Conservation (phyloP, 2,329 filamentous ascomycete species). For the Hirsutella thompsonii region DNA sequence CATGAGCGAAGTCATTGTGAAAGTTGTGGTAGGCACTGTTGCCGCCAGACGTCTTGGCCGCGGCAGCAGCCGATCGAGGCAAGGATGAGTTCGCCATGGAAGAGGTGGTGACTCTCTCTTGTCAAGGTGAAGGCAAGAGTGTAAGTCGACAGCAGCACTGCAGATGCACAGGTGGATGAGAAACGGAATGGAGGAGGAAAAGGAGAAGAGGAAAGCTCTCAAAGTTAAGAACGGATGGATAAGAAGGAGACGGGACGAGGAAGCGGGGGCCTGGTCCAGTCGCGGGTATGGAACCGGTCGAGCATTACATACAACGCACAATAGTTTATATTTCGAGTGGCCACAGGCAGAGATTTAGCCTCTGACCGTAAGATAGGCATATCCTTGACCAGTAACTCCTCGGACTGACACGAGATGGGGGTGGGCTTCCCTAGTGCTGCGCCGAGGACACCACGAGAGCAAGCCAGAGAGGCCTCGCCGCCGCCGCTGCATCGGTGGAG, state of each 20-base stretch:
- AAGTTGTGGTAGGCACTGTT: conserved; percentile 67
- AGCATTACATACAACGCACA: too few relatives aligned
- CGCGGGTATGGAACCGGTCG: too few relatives aligned
- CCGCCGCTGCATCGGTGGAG: background rate
- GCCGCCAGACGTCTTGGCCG: conserved; percentile 43
- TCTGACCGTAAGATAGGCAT: background rate
- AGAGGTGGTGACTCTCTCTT: background rate
- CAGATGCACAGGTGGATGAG: background rate
- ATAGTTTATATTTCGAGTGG: too few relatives aligned
- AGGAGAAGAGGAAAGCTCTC: background rate
- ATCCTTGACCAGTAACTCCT: background rate
- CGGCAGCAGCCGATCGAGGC: conserved; percentile 5
- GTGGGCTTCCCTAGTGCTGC: background rate
- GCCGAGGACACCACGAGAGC: background rate
- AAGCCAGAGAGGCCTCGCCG: background rate
- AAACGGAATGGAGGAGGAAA: too few relatives aligned
- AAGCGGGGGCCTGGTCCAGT: background rate
- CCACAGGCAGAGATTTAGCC: background rate
- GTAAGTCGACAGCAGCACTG: background rate
- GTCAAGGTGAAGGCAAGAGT: background rate
- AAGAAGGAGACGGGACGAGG: background rate
- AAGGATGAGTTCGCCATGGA: conserved; percentile 4
- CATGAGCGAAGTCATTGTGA: conserved; percentile 55
- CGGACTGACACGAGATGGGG: background rate
- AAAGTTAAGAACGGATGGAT: background rate